Base-by-base conservation (phyloP, 805 yeast genomes). In the Sugiyamaella marilandica region DNA sequence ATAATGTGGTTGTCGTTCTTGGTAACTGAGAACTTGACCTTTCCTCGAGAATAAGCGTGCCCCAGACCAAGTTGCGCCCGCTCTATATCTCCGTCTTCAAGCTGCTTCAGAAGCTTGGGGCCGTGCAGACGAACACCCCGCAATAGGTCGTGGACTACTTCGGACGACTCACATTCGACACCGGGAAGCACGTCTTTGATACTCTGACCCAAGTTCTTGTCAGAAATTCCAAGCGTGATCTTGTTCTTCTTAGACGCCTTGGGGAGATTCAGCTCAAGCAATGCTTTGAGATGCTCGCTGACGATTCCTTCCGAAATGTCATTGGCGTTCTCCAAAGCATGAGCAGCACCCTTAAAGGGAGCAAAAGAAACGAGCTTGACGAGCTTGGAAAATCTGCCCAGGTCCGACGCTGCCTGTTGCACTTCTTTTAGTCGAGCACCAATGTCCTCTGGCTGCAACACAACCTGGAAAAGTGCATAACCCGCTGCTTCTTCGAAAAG, bases 311-410 rank as follows among this genome's bases (percentile, higher is more conserved):
- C 99, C 60, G 96, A 87, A 63, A 94, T 86, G 69, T 94, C 98
- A 69, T 94, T 94, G 62, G 98, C 97, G 69, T 94, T 94, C 74
- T 92, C 98, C 66, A 94, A 81, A 56, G 99, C 99, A 74, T 94
- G 98, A 50, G 99, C 98, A 56, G 99, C 99, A 66, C 97, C 97
- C 74, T 94, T 91, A 81, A 94, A 94, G 48, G 99, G 99, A 55
- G 97, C 96, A 74, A 94, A 94, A 13, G 96, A 87, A 26, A 88
- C 95, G 53, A 94, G 80, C 73, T 91, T 96, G 62, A 94, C 84
- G 77, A 92, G 77, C 75, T 94, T 94, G 65, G 96, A 87, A 70
- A 94, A 91, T 68, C 83, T 79, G 58, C 84, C 84, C 60, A 94
- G 80, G 66, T 94, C 98, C 62, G 79, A 83, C 56, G 89, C 79